Percentiles rank a stretch among this genome's conserved stretches.
Conservation (phyloP, 768 basidiomycete species). For the Rubroboletus satanas region DNA sequence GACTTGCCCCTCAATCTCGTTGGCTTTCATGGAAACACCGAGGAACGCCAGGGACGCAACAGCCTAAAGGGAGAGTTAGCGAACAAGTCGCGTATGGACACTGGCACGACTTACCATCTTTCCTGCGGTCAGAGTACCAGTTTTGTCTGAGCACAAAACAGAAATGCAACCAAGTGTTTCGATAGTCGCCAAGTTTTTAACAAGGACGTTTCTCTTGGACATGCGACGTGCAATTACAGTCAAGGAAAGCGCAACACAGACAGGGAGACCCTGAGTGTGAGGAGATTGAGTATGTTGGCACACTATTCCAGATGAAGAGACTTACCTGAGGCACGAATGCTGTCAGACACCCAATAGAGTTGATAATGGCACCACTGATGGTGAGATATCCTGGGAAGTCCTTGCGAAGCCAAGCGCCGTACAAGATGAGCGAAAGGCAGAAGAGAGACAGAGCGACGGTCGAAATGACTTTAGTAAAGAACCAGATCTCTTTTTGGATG, state of each 20-base stretch:
- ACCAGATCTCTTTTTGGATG: conserved; percentile 46
- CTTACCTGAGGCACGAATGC: conserved; percentile 41
- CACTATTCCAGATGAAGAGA: background rate
- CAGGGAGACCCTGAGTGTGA: conserved; percentile 33
- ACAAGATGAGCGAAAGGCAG: conserved; percentile 39
- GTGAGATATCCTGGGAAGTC: conserved; percentile 33
- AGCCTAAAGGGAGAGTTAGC: conserved; percentile 24
- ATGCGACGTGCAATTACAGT: conserved; percentile 48
- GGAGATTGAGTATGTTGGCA: background rate
- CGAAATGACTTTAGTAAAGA: conserved; percentile 52
- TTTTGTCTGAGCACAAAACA: conserved; percentile 54
- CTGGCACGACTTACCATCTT: conserved; percentile 37
- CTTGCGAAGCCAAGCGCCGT: conserved; percentile 41
- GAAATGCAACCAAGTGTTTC: conserved; percentile 52
- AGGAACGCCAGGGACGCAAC: conserved; percentile 41
- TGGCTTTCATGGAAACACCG: conserved; percentile 20
- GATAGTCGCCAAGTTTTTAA: conserved; percentile 51
- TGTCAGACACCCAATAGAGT: conserved; percentile 38
- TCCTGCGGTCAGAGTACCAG: conserved; percentile 48
- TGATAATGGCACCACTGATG: conserved; percentile 35
- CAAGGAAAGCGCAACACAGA: conserved; percentile 48
- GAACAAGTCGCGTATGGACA: background rate
- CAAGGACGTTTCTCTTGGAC: conserved; percentile 43
- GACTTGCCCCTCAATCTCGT: conserved; percentile 19
- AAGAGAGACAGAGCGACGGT: conserved; percentile 38